Base-by-base conservation (phyloP, 164 flowering plant genomes). In the Macadamia integrifolia region DNA sequence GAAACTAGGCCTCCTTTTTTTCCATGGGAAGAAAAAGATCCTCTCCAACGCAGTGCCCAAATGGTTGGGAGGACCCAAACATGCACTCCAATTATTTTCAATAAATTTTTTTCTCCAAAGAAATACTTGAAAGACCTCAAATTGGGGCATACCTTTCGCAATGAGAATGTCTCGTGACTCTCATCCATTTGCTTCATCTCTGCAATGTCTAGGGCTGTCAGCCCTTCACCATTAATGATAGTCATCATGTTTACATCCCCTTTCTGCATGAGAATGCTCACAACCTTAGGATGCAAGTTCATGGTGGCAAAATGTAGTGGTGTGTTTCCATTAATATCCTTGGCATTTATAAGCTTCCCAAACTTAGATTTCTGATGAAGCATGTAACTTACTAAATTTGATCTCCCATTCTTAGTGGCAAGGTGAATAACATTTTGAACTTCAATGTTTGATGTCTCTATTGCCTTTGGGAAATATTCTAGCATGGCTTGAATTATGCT, bases 291-390 rank as follows among this genome's bases (percentile, higher is more conserved):
- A 48, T 66, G 48, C 62, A 61, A 64, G 48, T 53, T 23, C 10
- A 67, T 66, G 29, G 66, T 59, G 12, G 77, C 68, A 56, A 66
- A 57, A 59, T 70, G 77, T 68, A 75, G 23, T 5, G 77, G 74
- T 6, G 77, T 75, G 58, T 75, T 75, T 18, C 60, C 60, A 12
- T 48, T 46, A 6, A 14, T 48, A 32, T 68, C 64, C 0, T 44
- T 31, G 46, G 60, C 58, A 23, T 68, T 60, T 15, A 68, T 60
- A 32, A 68, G 44, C 57, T 32, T 56, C 29, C 50, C 48, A 43
- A 68, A 42, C 57, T 30, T 53, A 1, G 40, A 7, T 30, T n/a
- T 29, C 10, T 48, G 13, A 23, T 23, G 23, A 10, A 60, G 58
- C 15, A 68, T 29, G 29, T 46, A 60, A 30, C 17, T 60, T 17